phyloP scores from a whole-genome alignment of 106 monocot species.

The Iris macrosiphon region DNA sequence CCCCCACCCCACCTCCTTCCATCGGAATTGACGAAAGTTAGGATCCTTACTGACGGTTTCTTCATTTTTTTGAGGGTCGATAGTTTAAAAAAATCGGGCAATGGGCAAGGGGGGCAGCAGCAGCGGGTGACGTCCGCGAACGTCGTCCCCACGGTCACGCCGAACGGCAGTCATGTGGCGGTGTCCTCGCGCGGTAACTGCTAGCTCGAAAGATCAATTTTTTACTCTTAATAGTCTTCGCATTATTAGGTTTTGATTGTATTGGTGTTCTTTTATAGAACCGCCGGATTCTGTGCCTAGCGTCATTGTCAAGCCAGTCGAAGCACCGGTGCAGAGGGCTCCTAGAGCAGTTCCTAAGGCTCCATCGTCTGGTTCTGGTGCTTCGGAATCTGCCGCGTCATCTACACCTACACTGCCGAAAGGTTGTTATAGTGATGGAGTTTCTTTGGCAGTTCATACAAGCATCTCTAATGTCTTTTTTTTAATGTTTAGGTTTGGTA shows the following conservation, averaged over 20 bases:
- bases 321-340: conserved; percentile 14
- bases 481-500: not conserved
- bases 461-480: not conserved
- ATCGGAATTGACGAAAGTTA: no score
- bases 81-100: conserved; percentile 51
- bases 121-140: no score
- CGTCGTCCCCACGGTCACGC: conserved; percentile 8
- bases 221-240: no score
- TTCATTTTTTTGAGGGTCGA: not conserved
- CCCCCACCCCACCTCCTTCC: no score
- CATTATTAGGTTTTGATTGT: not conserved
- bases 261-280: conserved; percentile 3
- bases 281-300: conserved; percentile 7
- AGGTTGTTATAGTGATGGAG: no score
- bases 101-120: conserved; percentile 46
- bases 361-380: conserved; percentile 19
- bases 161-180: not conserved
- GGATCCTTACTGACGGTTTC: conserved; percentile 1
- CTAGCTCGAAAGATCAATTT: no score
- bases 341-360: conserved; percentile 21
- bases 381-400: conserved; percentile 12
- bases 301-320: conserved; percentile 16
- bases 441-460: no score
- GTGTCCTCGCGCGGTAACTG: conserved; percentile 1
- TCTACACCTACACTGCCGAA: conserved; percentile 27